Evolutionary conservation across 345 rosid genomes (phyloP).

Genomic region (Aquilaria sinensis): DNA sequence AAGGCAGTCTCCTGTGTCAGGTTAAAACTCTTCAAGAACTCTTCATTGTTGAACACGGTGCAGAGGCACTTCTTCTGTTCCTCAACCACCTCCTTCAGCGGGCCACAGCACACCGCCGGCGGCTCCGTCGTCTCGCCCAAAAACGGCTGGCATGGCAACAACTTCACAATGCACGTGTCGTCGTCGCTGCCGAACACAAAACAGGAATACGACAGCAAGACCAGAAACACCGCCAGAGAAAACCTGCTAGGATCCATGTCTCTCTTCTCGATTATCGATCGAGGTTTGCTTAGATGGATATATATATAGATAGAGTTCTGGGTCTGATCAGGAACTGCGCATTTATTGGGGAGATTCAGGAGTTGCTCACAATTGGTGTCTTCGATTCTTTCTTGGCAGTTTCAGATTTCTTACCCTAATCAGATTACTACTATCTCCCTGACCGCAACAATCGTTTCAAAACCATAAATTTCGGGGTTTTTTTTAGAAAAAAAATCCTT

Average conservation of each 20-base stretch:
- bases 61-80: constrained; percentile 40
- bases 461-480: no score
- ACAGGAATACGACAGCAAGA: constrained; percentile 7
- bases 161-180: constrained; percentile 26
- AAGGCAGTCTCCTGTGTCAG: constrained; percentile 40
- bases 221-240: neutral
- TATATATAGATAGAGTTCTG: neutral
- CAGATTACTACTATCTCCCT: no score
- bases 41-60: constrained; percentile 21
- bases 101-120: constrained; percentile 45
- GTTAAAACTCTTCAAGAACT: constrained; percentile 24
- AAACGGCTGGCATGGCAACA: constrained; percentile 42
- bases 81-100: constrained; percentile 30
- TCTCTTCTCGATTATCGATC: no score
- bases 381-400: no score
- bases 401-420: no score
- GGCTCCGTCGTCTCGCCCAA: constrained; percentile 16
- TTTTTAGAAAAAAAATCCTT: no score
- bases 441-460: no score
- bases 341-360: no score
- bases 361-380: no score
- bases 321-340: no score
- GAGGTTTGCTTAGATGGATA: no score
- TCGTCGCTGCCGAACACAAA: neutral
- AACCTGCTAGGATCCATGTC: constrained; percentile 10